phyloP scores from a whole-genome alignment of 345 rosid genomes.

The Euphorbia tirucalli region DNA sequence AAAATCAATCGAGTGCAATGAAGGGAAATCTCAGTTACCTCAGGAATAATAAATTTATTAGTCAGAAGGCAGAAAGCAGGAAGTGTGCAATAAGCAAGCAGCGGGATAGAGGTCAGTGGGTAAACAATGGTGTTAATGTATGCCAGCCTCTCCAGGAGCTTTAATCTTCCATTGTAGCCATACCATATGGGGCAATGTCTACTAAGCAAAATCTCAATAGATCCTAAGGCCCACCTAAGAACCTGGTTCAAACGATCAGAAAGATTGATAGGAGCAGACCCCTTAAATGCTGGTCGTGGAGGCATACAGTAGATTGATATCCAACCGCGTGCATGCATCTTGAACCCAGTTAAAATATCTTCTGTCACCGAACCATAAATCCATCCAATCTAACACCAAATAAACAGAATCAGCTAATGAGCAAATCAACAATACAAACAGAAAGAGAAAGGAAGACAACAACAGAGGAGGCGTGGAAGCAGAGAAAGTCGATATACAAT shows the following conservation, averaged over 20 bases:
- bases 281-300: constrained; percentile 98
- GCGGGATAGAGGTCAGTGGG: constrained; percentile 90
- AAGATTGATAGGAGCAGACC: constrained; percentile 99
- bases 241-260: constrained; percentile 99
- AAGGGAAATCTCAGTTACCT: constrained; percentile 44
- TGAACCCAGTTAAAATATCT: constrained; percentile 98
- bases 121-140: constrained; percentile 96
- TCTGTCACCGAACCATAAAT: constrained; percentile 99
- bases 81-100: constrained; percentile 85
- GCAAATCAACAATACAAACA: not conserved
- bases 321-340: constrained; percentile 99
- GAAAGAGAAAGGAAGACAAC: not conserved
- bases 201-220: constrained; percentile 91
- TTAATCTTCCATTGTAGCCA: constrained; percentile 81
- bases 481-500: no score
- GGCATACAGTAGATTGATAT: constrained; percentile 97
- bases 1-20: not conserved
- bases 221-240: constrained; percentile 98
- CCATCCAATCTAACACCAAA: constrained; percentile 80
- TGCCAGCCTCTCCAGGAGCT: constrained; percentile 83
- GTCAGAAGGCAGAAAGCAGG: constrained; percentile 98
- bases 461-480: no score
- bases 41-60: constrained; percentile 88
- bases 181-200: constrained; percentile 99
- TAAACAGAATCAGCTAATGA: constrained; percentile 1